Evolutionary conservation across 805 yeast genomes (phyloP), one percentile per base, ranked within the genome.

Genomic region (Kodamaea nitidulidarum): DNA sequence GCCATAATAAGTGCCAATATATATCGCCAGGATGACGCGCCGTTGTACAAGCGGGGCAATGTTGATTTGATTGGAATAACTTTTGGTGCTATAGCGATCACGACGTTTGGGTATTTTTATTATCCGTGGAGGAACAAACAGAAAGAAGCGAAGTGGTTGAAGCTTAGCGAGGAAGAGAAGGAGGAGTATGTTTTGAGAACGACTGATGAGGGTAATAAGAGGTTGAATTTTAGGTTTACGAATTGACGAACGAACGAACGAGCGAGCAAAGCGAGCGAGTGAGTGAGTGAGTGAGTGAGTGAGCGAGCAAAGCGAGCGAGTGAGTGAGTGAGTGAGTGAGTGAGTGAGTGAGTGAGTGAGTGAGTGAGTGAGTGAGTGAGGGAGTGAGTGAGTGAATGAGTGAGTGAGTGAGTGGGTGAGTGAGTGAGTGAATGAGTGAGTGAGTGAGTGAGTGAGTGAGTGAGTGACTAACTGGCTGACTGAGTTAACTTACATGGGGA

Each of bases 11-110:
- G 78, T 2, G 61, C 78, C 7, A 75, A 81, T 48, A 68, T 84
- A 5, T 83, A 82, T 56, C 58, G 80, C 30, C 53, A 56, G 1
- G 73, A 69, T 33, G 91, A 83, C 52, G 63, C 63, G 30, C 90
- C 90, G 1, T 52, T 69, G 25, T 84, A 84, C 52, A 69, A 69
- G 30, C 59, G 73, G 17, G 91, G 88, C 35, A 80, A 82, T 44
- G 44, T 46, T 9, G 65, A 54, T 14, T 61, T 75, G 46, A 62
- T 70, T 38, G 65, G 62, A 0, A 46, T 69, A n/a, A 55, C 65
- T 3, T 48, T 63, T 42, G 71, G 61, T 4, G 49, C 65, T 20
- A 43, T 70, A 1, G 55, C 51, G 1, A 43, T 60, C 0, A 58
- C 54, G 39, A n/a, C 67, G 4, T 40, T 55, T 2, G 55, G 68